These are phyloP conservation scores for Pseudomassariella vexata DNA, from an alignment of 2,329 filamentous ascomycete genomes.

Conservation along the genomic window DNA sequence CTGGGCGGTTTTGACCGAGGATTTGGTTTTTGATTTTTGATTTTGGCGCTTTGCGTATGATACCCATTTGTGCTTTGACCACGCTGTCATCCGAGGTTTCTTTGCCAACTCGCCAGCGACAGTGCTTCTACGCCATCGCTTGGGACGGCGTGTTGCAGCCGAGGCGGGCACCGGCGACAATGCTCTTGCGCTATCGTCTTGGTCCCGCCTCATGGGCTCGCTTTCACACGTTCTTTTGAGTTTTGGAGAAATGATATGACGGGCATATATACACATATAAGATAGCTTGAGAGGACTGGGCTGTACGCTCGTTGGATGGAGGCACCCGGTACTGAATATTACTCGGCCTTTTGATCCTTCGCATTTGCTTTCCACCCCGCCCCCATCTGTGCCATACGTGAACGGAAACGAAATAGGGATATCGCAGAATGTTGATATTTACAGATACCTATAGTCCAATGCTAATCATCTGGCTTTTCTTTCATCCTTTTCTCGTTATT, in stretches of 20 bases:
- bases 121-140: slow-evolving; percentile 43
- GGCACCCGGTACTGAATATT: too few species aligned
- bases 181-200: slow-evolving; percentile 48
- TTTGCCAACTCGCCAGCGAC: slow-evolving; percentile 30
- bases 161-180: slow-evolving; percentile 40
- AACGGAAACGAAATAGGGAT: too few species aligned
- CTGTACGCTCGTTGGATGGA: too few species aligned
- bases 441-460: too few species aligned
- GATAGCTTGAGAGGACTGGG: too few species aligned
- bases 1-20: neutral
- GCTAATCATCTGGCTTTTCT: too few species aligned
- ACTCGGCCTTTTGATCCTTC: too few species aligned
- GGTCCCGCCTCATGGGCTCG: slow-evolving; percentile 29
- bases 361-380: too few species aligned
- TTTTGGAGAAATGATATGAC: slow-evolving; percentile 7
- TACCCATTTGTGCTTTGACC: slow-evolving; percentile 50
- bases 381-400: too few species aligned
- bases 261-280: slow-evolving; percentile 9
- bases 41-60: slow-evolving; percentile 33
- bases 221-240: slow-evolving; percentile 21
- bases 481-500: too few species aligned
- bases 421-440: too few species aligned
- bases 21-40: slow-evolving; percentile 12
- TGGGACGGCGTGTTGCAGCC: slow-evolving; percentile 40
- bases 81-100: slow-evolving; percentile 39